These are phyloP conservation scores for Laguncularia racemosa DNA, from an alignment of 345 rosid species.

Conservation along the genomic window DNA sequence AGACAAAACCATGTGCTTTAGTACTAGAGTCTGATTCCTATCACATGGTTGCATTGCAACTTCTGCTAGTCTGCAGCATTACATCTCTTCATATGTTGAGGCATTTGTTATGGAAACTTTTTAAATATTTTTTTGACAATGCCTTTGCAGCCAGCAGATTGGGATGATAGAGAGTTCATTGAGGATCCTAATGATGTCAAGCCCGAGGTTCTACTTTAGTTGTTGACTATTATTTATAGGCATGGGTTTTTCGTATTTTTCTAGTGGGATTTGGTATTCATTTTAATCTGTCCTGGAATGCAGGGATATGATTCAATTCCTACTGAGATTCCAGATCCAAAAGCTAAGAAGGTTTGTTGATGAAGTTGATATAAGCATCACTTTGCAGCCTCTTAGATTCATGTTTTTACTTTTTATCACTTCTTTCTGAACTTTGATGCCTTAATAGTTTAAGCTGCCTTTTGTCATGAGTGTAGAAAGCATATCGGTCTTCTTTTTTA, in stretches of 20 bases:
- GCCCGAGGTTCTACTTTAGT: conserved; percentile 52
- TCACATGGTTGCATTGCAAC: too few species aligned
- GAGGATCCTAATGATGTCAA: conserved; percentile 74
- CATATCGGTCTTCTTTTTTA: conserved; percentile 3
- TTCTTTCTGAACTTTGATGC: too few species aligned
- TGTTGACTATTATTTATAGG: neutral
- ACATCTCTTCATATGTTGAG: neutral
- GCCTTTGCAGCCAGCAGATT: conserved; percentile 65
- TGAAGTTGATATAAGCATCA: neutral
- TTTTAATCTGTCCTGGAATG: conserved; percentile 10
- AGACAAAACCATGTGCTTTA: too few species aligned
- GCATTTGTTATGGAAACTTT: neutral
- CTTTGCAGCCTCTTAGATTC: too few species aligned
- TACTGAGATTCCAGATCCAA: conserved; percentile 54
- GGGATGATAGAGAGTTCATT: conserved; percentile 90
- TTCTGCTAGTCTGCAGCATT: too few species aligned
- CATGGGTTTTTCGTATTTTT: neutral
- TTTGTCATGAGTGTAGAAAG: too few species aligned
- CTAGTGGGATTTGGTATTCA: conserved; percentile 1
- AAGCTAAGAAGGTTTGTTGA: conserved; percentile 48
- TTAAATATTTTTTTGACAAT: neutral
- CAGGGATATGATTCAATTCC: conserved; percentile 64
- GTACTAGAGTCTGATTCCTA: too few species aligned
- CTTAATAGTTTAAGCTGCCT: too few species aligned
- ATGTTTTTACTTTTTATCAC: too few species aligned